Base-by-base conservation (phyloP, 1,284 basidiomycete species). In the Ceratobasidium sp. region DNA sequence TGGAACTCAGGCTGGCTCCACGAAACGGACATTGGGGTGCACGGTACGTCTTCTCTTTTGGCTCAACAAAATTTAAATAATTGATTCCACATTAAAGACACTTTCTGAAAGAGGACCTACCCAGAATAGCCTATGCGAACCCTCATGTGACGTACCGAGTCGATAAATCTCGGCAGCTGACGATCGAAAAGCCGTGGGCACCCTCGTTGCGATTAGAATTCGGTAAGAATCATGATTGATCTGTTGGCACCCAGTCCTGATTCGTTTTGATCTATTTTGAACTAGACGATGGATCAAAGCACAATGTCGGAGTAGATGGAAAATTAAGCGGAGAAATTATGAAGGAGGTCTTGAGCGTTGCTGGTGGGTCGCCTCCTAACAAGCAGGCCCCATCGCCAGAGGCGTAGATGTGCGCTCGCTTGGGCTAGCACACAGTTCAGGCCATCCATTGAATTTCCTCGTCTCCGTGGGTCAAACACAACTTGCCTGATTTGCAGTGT, bases 11-110 rank as follows among this genome's bases (percentile, higher is more conserved):
- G 0, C 83, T 87, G 52, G 89, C 89, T 0, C 81, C 81, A 45
- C 82, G 83, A 74, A 91, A 92, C 78, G 89, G 91, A 78, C 89
- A 92, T 78, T 91, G 88, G 77, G 91, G 90, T 75, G 89, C 90
- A 28, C 84, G 89, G 85, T 85, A 72, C 71, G 83, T 75, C 23
- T n/a, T 16, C 52, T 39, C 41, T 34, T 34, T 16, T 3, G 34
- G 18, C 26, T 69, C 10, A 45, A 16, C 21, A 26, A 10, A n/a
- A 21, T 46, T 18, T 50, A 28, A 30, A 26, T 6, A n/a, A 39
- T 16, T 41, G 12, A 23, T 3, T n/a, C 23, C 12, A 43, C 23
- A 18, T 59, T 52, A 52, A 72, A 92, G 92, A 61, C 87, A 92
- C 82, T 93, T 93, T 75, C 83, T 90, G 52, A 91, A 90, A 77